Base-by-base conservation (phyloP, 1,284 basidiomycete species). In the Prillingera fragicola region DNA sequence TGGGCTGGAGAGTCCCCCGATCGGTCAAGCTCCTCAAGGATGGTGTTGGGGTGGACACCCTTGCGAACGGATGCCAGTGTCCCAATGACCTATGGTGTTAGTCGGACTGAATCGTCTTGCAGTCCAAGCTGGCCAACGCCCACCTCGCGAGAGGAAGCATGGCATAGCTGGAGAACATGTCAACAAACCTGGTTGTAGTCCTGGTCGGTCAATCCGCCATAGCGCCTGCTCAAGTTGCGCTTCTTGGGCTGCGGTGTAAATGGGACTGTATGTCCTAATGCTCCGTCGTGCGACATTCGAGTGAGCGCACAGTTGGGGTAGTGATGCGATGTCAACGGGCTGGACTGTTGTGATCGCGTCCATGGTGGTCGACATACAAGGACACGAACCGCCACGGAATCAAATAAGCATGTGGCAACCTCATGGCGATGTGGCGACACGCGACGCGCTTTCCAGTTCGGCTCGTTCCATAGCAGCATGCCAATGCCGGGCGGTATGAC, bases 21-120 rank as follows among this genome's bases (percentile, higher is more conserved):
- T 13, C 52, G 51, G 27, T 71, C 68, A 17, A 66, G 54, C 33
- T 72, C 65, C 26, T 67, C 65, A 23, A 67, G 38, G n/a, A 70
- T 66, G 14, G 56, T 55, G 13, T 54, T 55, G 6, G 67, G 62
- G 19, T 55, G 54, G 19, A 67, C 65, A 28, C 63, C n/a, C n/a
- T n/a, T 62, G 28, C 65, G 48, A 9, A 65, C 59, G 1, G 65
- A 63, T 17, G 67, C 67, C 3, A 69, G 43, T 4, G 65, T 69
- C 6, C 53, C 58, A 2, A 63, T 58, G 32, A 63, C 59, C 63
- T 67, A 26, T 5, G 22, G 8, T 29, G 7, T 10, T 17, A 29
- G 24, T 17, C 13, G 33, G 39, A 34, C 17, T 41, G 25, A 26
- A 33, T 13, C 33, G 8, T 14, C 25, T 17, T 17, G 26, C 17